These are phyloP conservation scores for Ceratocystis ficicola DNA, from an alignment of 2,329 filamentous ascomycete species.

Conservation along the genomic window DNA sequence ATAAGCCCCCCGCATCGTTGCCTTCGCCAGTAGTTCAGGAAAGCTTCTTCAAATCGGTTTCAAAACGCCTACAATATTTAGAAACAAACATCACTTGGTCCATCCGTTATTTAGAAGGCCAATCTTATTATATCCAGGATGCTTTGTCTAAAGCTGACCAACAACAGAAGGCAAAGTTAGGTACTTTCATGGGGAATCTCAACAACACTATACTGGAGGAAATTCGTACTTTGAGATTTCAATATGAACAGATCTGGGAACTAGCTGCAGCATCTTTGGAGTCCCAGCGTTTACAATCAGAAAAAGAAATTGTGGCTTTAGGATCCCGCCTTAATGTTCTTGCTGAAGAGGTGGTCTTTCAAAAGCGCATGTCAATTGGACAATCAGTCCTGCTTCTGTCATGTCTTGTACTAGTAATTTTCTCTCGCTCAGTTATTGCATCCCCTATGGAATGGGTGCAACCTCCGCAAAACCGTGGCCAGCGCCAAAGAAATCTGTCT, in stretches of 20 bases:
- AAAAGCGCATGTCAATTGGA: conserved; percentile 85
- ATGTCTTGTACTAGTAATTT: conserved; percentile 78
- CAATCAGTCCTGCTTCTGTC: conserved; percentile 79
- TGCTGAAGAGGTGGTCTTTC: conserved; percentile 79
- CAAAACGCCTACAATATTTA: conserved; percentile 80
- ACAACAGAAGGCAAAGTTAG: conserved; percentile 71
- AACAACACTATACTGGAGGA: conserved; percentile 80
- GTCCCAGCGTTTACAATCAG: conserved; percentile 71
- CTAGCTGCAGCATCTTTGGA: conserved; percentile 87
- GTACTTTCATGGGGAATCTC: conserved; percentile 67
- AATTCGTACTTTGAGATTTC: conserved; percentile 60
- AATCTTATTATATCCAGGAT: conserved; percentile 79
- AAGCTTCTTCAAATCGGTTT: conserved; percentile 93
- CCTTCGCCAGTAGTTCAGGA: conserved; percentile 81
- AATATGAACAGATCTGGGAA: conserved; percentile 96
- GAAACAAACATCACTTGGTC: conserved; percentile 89
- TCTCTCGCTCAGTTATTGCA: conserved; percentile 38
- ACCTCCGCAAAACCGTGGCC: neutral
- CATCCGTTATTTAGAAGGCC: conserved; percentile 91
- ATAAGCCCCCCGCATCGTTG: conserved; percentile 27
- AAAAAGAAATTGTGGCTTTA: conserved; percentile 71
- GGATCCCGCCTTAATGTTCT: conserved; percentile 70
- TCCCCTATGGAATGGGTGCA: conserved; percentile 18
- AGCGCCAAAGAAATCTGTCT: neutral
- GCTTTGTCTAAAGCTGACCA: conserved; percentile 79